Evolutionary conservation across 1,284 basidiomycete species (phyloP), one percentile per base, ranked within the genome.

Genomic region (Apiotrichum siamense): DNA sequence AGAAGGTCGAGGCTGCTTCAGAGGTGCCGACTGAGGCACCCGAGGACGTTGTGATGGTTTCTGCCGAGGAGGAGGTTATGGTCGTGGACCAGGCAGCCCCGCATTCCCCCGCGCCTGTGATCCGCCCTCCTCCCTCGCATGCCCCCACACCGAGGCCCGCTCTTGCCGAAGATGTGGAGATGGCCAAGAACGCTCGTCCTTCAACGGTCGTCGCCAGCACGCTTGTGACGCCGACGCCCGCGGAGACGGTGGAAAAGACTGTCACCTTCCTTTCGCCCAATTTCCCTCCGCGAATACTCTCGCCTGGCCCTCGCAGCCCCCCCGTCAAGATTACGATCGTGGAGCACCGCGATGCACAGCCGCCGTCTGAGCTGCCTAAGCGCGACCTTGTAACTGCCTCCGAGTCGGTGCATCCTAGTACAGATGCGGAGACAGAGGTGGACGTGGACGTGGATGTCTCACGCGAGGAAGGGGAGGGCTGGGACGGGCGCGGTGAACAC

Each of bases 331-430:
- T 51, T 7, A 68, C 66, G 5, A 61, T 70, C 13, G 67, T 66
- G 7, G 67, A 70, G 44, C 59, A 66, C 13, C 59, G 66, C 5
- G 41, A 29, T 2, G 47, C 63, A 21, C 56, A 66, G 2, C 63
- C 50, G 1, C 20, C 44, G 5, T 17, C 40, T 4, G 26, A 39
- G 15, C 38, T 42, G 17, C 32, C 50, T 31, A 46, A 41, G 32
- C 39, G 38, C 18, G 50, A 51, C 35, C 43, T 39, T 20, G 49
- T 51, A 38, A 62, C 61, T 2, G 63, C 67, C 3, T 52, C 55
- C 11, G 62, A 63, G 26, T 69, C 66, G 4, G 50, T 37, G 3
- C 56, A 55, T 15, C 49, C 47, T 12, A 60, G 53, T 21, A 64
- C 64, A 15, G 66, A 67, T 27, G 58, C 55, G 9, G 65, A 66